Base-by-base conservation (phyloP, 2,329 filamentous ascomycete species). In the Nemania bipapillata region DNA sequence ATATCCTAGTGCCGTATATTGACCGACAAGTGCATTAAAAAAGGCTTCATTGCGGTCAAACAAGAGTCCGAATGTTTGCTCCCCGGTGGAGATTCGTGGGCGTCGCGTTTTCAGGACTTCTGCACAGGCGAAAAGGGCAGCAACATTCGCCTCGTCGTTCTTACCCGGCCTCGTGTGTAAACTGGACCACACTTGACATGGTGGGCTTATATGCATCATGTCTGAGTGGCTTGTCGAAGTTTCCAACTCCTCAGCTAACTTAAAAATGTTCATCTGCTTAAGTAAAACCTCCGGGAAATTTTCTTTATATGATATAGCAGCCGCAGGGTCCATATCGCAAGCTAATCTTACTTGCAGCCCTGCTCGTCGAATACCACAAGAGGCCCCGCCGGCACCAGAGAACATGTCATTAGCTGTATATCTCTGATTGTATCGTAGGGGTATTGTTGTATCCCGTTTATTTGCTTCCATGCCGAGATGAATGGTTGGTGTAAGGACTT, bases 381-480 rank as follows among this genome's bases (percentile, higher is more conserved):
- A 91, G 0, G 88, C 87, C 4, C 92, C 92, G 0, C 93, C 92
- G 1, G 87, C 91, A 1, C 92, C 92, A 37, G 88, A 91, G 70
- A 92, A 96, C 0, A 86, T 84, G 74, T 96, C 93, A 1, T 88
- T 91, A 26, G 90, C 87, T 0, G 89, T 91, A 68, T 92, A 92
- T 45, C 81, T 82, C 53, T 87, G 85, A 0, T 78, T 78, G 9
- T 26, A n/a, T 12, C 20, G 37, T 2, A 59, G 20, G 11, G 28
- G 32, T n/a, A n/a, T 17, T 0, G 63, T 22, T 17, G 12, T 8
- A 12, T 15, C 1, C 11, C 22, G 20, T 2, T 20, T 37, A 26
- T 9, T 17, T 37, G 30, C 24, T 11, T 30, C 17, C 2, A 11
- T 54, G 1, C 79, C 76, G 0, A 80, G 15, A 40, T 79, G 71